phyloP scores from a whole-genome alignment of 1,284 basidiomycete genomes.

The Marasmius oreades region DNA sequence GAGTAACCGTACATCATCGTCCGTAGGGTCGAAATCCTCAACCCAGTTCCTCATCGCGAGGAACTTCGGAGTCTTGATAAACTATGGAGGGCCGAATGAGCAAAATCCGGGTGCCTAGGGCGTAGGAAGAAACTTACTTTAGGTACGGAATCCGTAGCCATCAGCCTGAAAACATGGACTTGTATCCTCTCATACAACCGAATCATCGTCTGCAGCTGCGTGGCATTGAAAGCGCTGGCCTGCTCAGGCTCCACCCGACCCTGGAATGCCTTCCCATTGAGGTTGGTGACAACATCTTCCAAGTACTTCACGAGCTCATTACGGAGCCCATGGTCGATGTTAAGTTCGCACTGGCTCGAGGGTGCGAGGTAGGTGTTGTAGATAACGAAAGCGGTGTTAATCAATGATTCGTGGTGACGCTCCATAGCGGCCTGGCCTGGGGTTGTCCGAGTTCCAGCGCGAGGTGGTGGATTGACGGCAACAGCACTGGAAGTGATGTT shows the following conservation, averaged over 20 bases:
- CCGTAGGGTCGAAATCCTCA: constrained; percentile 65
- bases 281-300: constrained; percentile 75
- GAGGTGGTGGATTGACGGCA: constrained; percentile 46
- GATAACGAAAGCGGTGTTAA: constrained; percentile 92
- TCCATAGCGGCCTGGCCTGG: constrained; percentile 92
- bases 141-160: constrained; percentile 97
- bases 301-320: constrained; percentile 94
- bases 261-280: constrained; percentile 74
- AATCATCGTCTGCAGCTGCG: constrained; percentile 93
- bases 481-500: constrained; percentile 91
- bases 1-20: constrained; percentile 57
- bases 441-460: constrained; percentile 44
- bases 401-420: constrained; percentile 92
- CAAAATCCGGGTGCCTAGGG: constrained; percentile 2
- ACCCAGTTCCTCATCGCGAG: constrained; percentile 71
- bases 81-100: constrained; percentile 39
- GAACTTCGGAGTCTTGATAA: constrained; percentile 81
- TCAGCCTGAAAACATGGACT: constrained; percentile 92
- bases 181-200: constrained; percentile 95
- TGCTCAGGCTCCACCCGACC: constrained; percentile 79
- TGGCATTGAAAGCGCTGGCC: constrained; percentile 80
- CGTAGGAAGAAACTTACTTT: constrained; percentile 53
- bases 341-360: constrained; percentile 92
- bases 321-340: constrained; percentile 95
- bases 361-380: constrained; percentile 95